Base-by-base conservation (phyloP, 805 yeast species). In the Blastobotrys americana region DNA sequence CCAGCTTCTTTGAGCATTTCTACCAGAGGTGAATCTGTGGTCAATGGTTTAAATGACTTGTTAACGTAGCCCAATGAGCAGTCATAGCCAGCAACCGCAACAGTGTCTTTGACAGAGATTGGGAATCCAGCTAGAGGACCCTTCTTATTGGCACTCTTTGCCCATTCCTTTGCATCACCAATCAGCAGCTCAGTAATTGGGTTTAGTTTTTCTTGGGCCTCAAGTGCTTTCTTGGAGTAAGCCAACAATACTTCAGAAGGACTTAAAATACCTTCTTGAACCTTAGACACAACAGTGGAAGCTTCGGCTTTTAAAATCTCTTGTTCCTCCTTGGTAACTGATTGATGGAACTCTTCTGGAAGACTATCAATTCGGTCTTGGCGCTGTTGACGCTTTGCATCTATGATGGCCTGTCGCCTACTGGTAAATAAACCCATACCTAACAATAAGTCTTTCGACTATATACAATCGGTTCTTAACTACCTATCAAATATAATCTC, bases 81-180 rank as follows among this genome's bases (percentile, higher is more conserved):
- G 53, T 74, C 73, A 44, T 66, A 71, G 34, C 80, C 82, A 37
- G 61, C 66, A 45, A 70, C 70, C 42, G 65, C 62, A 52, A 67
- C 70, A 38, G 79, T 78, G 51, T 79, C 85, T 57, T 80, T 80
- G 44, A 80, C 60, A 1, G 84, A 76, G 41, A 80, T 64, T 4
- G 84, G 84, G 51, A 80, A 59, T 2, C 85, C 84, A 37, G 81
- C 83, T 43, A 79, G 65, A 0, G 82, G 79, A 38, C 80, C 80
- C 46, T 72, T 63, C n/a, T 78, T 78, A 42, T 74, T 68, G 40
- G 68, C 66, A 15, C 67, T 60, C 50, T 71, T 69, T 1, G 76
- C 76, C 64, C 81, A 85, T 50, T 78, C 66, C 55, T 72, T 76
- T n/a, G 83, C 89, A 49, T 79, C 84, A 36, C 76, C 71, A 52